Base-by-base conservation (phyloP, 192 early-diverging fungal genomes). In the Entomortierella beljakovae region DNA sequence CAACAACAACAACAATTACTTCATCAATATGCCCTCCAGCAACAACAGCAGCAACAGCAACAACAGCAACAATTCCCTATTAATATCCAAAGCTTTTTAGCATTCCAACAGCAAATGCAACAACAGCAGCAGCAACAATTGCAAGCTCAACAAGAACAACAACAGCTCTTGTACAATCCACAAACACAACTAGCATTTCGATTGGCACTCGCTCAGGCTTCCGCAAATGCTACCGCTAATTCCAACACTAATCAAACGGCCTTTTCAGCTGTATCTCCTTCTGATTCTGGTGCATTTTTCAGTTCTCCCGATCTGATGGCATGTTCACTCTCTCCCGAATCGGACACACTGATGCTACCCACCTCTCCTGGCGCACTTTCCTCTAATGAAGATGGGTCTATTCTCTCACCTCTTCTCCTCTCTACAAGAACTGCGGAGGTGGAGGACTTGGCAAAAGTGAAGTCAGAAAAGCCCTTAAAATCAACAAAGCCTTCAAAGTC, bases 261-360 rank as follows among this genome's bases (percentile, higher is more conserved):
- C 35, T 50, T 52, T 29, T 26, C 35, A 13, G 63, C 63, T 35
- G 50, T 60, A 25, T 81, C 70, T 3, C 79, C 79, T 9, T 66
- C 70, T 28, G 79, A 81, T 51, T 71, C 79, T 6, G 54, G 35
- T 34, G 58, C 79, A 56, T 73, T 72, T 60, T 81, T 81, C 43
- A 62, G 70, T 51, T 73, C 79, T 22, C 79, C 79, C 20, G 70
- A 81, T 54, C 31, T 73, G 50, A 68, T 67, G 61, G 33, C 79
- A 2, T 73, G 65, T 16, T 68, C 79, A 1, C 79, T 72, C 35
- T 73, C 80, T 1, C 70, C 66, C 25, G 57, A 74, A 35, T 57
- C 56, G 2, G 80, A 72, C 25, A 81, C 60, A 2, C 31, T 74
- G 31, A 72, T 72, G 71, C 66, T 71, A 5, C 70, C 80, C 11